A percentile compares a stretch with the other conserved stretches of the same genome.
phyloP scores from a whole-genome alignment of 331 rosid species.

The Malus hybrid region DNA sequence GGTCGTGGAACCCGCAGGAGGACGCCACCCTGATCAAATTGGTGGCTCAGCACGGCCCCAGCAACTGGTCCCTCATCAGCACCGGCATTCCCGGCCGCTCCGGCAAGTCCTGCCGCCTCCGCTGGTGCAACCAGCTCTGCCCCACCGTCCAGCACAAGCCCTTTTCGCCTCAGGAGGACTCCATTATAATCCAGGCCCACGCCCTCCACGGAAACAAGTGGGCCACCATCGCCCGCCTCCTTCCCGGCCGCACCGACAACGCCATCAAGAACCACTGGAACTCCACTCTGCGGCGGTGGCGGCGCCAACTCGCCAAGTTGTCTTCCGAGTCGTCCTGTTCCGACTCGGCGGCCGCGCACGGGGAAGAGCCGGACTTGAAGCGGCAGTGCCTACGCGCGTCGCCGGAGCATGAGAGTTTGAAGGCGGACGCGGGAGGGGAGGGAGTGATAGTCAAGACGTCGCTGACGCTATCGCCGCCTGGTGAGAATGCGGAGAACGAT shows the following conservation, averaged over 20 bases:
- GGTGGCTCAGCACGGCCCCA: constrained; percentile 58
- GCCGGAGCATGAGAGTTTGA: constrained; percentile 9
- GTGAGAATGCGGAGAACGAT: constrained; percentile 29
- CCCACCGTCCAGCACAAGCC: constrained; percentile 83
- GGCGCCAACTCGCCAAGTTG: constrained; percentile 1
- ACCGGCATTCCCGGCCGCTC: constrained; percentile 70
- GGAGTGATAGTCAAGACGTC: constrained; percentile 26
- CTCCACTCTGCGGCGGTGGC: constrained; percentile 65
- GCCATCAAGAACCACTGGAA: constrained; percentile 95
- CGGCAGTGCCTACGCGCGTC: constrained; percentile 24
- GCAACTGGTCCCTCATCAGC: constrained; percentile 84
- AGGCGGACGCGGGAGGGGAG: background rate
- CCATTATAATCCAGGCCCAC: constrained; percentile 47
- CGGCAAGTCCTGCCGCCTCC: constrained; percentile 75
- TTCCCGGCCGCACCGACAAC: constrained; percentile 86
- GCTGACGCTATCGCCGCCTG: constrained; percentile 43
- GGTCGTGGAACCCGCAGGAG: constrained; percentile 86
- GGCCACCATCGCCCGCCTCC: constrained; percentile 77
- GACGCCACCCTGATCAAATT: constrained; percentile 53
- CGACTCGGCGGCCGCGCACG: background rate
- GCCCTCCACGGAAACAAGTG: constrained; percentile 70
- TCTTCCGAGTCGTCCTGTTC: constrained; percentile 14
- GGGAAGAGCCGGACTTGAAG: constrained; percentile 15
- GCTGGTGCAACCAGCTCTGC: constrained; percentile 94
- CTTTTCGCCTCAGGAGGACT: constrained; percentile 54